These are phyloP conservation scores for Candida gigantensis DNA, from an alignment of 1,139 yeast species.

Conservation along the genomic window DNA sequence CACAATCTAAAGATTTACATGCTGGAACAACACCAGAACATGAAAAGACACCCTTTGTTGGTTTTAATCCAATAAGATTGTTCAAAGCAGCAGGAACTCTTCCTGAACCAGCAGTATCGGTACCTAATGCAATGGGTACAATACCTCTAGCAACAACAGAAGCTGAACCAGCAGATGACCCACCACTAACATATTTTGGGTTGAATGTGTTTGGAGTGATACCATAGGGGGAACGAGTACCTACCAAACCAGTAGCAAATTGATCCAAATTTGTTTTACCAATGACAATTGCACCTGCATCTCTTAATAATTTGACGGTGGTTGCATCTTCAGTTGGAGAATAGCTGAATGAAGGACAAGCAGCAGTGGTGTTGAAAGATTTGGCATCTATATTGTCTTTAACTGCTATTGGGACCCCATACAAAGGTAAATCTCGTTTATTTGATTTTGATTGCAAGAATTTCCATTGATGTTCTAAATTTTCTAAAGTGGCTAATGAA, in stretches of 20 bases:
- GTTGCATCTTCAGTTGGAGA: slow-evolving; percentile 71
- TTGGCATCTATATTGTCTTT: slow-evolving; percentile 92
- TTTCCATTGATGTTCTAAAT: slow-evolving; percentile 75
- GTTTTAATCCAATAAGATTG: slow-evolving; percentile 88
- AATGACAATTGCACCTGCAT: slow-evolving; percentile 84
- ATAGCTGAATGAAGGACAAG: slow-evolving; percentile 83
- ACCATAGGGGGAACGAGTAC: slow-evolving; percentile 93
- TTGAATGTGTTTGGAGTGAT: slow-evolving; percentile 78
- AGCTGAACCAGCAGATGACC: slow-evolving; percentile 96
- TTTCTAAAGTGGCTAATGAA: slow-evolving; percentile 62
- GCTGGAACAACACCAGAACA: slow-evolving; percentile 96
- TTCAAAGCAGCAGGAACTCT: slow-evolving; percentile 97
- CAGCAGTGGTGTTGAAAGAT: slow-evolving; percentile 87
- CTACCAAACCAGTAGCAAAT: slow-evolving; percentile 96
- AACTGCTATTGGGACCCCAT: slow-evolving; percentile 93
- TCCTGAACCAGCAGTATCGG: slow-evolving; percentile 99
- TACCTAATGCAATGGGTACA: slow-evolving; percentile 86
- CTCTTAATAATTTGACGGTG: slow-evolving; percentile 66
- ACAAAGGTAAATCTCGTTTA: slow-evolving; percentile 57
- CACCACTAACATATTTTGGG: slow-evolving; percentile 81
- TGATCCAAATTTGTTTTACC: slow-evolving; percentile 96
- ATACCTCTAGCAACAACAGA: slow-evolving; percentile 85
- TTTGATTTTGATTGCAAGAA: slow-evolving; percentile 63
- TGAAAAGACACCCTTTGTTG: slow-evolving; percentile 84
- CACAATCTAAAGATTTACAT: slow-evolving; percentile 91